Conservation (phyloP, 2,329 filamentous ascomycete genomes). For the Microcera coccophila region DNA sequence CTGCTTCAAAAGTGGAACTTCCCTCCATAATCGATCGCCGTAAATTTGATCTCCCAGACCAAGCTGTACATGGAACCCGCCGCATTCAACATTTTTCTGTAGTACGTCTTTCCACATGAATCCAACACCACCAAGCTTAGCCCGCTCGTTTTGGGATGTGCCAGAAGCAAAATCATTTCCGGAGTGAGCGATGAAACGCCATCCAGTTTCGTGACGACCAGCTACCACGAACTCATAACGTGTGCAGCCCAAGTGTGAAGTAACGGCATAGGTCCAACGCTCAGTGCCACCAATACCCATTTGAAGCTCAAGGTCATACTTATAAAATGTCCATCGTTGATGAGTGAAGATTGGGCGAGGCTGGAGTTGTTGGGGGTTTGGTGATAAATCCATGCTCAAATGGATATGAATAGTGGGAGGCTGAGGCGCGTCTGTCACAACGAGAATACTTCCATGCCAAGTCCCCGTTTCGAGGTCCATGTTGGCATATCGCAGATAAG, state of each 20-base stretch:
- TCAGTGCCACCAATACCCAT: conserved; percentile 78
- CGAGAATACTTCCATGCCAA: conserved; percentile 90
- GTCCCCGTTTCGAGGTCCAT: conserved; percentile 90
- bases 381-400: conserved; percentile 82
- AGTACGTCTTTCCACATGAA: conserved; percentile 99
- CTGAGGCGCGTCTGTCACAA: conserved; percentile 86
- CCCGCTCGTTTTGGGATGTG: conserved; percentile 80
- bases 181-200: conserved; percentile 94
- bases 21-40: conserved; percentile 92
- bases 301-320: conserved; percentile 83
- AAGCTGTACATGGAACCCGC: conserved; percentile 90
- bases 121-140: conserved; percentile 80
- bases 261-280: conserved; percentile 97
- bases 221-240: conserved; percentile 96
- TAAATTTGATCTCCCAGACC: conserved; percentile 94
- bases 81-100: conserved; percentile 94
- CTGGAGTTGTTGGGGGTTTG: conserved; percentile 83
- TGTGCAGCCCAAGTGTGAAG: conserved; percentile 94
- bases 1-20: conserved; percentile 87
- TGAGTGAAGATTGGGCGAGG: conserved; percentile 81
- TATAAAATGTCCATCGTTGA: conserved; percentile 92
- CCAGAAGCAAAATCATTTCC: conserved; percentile 92
- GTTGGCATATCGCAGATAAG: conserved; percentile 91
- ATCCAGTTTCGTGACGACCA: conserved; percentile 82
- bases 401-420: conserved; percentile 96